These are phyloP conservation scores for Euphorbia celastroides DNA, from an alignment of 441 rosid species.

Conservation along the genomic window DNA sequence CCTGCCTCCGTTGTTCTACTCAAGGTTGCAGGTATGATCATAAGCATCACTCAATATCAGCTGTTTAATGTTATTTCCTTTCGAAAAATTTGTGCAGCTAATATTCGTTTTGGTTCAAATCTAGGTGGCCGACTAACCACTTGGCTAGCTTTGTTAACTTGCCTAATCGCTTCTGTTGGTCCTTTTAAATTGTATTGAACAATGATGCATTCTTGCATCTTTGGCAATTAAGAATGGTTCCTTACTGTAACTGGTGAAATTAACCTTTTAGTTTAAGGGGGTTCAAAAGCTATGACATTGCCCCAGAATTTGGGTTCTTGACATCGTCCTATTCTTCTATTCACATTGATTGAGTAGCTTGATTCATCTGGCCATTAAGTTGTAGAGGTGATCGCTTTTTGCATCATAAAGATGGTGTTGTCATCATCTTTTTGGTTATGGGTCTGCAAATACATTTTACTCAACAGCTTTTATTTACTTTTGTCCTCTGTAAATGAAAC, in stretches of 20 bases:
- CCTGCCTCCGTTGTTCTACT: constrained; percentile 91
- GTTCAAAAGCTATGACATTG: too few relatives aligned
- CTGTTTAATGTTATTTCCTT: constrained; percentile 13
- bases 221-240: too few relatives aligned
- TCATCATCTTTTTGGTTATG: neutral
- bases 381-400: neutral
- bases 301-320: too few relatives aligned
- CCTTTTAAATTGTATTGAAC: neutral
- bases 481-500: too few relatives aligned
- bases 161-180: neutral
- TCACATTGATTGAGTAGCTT: too few relatives aligned
- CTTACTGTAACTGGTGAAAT: too few relatives aligned
- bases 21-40: constrained; percentile 73
- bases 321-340: too few relatives aligned
- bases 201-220: neutral
- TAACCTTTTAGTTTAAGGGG: too few relatives aligned
- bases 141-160: neutral
- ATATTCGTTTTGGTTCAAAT: neutral
- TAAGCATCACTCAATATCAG: constrained; percentile 8
- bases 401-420: neutral
- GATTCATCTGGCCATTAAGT: too few relatives aligned
- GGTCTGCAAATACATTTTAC: neutral
- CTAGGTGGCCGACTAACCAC: neutral
- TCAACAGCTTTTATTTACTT: neutral
- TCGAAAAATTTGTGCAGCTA: neutral